Base-by-base conservation (phyloP, 2,329 filamentous ascomycete species). In the Cladophialophora yegresii region DNA sequence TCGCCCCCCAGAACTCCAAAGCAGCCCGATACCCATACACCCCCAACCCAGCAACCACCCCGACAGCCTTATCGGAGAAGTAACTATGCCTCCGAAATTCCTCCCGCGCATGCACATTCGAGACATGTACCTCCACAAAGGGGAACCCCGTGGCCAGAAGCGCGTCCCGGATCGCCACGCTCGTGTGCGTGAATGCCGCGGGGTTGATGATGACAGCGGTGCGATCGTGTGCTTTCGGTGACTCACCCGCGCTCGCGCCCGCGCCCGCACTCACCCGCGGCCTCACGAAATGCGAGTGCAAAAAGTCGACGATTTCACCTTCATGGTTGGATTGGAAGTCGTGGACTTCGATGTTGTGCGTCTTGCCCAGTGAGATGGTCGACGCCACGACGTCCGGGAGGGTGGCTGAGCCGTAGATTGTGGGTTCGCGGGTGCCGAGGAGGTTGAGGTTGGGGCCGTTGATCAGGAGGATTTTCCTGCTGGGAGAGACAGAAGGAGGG, bases 401-500 rank as follows among this genome's bases (percentile, higher is more conserved):
- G 0, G 89, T 91, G 0, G 86, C 87, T 66, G 80, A 81, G 73
- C 90, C 90, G 78, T 93, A 92, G 71, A 91, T 83, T 30, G 86
- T 79, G 16, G 90, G 89, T 75, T 93, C 89, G 23, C 90, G 83
- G 12, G 85, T 88, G 40, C 90, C 90, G 32, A 93, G 84, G 56
- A 93, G 87, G 78, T 92, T 92, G 71, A 93, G 87, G 75, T 93
- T 93, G 33, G 89, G 89, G n/a, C 90, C 89, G 76, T 92, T 92
- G 79, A 92, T 86, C 69, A 92, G 81, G 70, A 92, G 86, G 73
- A 92, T 86, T 51, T 73, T 76, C 68, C 77, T 77, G 23, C 12
- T 2, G 4, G 43, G 20, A 16, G 49, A 40, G 4, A 36, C 20
- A 10, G 63, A 32, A 4, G 40, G n/a, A 7, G 50, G n/a, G 3